Base-by-base conservation (phyloP, 148 eudicot genomes). In the Euryodendron excelsum region DNA sequence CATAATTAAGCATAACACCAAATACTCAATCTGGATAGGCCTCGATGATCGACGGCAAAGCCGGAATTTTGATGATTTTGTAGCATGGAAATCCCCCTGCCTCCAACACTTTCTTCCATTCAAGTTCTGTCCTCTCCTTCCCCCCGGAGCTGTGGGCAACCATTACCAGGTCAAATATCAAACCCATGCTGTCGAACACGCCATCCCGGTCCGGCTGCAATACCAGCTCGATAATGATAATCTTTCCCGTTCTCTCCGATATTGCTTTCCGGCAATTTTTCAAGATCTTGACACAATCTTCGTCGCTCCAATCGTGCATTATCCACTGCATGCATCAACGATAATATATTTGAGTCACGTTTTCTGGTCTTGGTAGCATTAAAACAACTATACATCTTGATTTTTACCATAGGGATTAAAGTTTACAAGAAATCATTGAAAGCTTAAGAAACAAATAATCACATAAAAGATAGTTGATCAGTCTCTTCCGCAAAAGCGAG, bases 301-400 rank as follows among this genome's bases (percentile, higher is more conserved):
- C 85, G 13, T 84, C 81, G 30, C 79, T 44, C 85, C 89, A 84
- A 21, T 88, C 90, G 12, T 91, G 90, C 25, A 89, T 21, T 10
- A 90, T 74, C 37, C 80, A 80, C 91, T 87, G 69, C 67, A 82
- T 18, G 5, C 18, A 17, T n/a, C n/a, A n/a, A n/a, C n/a, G n/a
- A n/a, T n/a, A n/a, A n/a, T n/a, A n/a, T n/a, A n/a, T n/a, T n/a
- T n/a, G n/a, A n/a, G n/a, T n/a, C n/a, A n/a, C n/a, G n/a, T n/a
- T n/a, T n/a, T n/a, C n/a, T n/a, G n/a, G n/a, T n/a, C n/a, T n/a
- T n/a, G n/a, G n/a, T n/a, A n/a, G n/a, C n/a, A n/a, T n/a, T n/a
- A n/a, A n/a, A n/a, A n/a, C n/a, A n/a, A n/a, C n/a, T n/a, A n/a
- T n/a, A n/a, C n/a, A n/a, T n/a, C n/a, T n/a, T n/a, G n/a, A n/a